Conservation (phyloP, 73 alveolate genomes). For the Tetrahymena thermophila region DNA sequence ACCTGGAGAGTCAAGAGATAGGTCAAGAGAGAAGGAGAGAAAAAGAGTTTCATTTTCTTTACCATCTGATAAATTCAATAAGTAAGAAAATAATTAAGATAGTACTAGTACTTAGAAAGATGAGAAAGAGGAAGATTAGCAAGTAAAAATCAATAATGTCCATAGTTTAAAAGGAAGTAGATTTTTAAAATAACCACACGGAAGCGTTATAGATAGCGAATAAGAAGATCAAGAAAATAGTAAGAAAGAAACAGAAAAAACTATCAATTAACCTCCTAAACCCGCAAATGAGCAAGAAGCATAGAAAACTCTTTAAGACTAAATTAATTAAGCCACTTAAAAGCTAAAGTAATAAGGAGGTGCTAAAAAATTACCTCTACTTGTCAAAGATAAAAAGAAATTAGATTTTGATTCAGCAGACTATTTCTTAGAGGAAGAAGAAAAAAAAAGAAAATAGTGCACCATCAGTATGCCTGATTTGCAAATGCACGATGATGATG, state of each 20-base stretch:
- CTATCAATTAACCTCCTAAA: background rate
- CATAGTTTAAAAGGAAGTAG: background rate
- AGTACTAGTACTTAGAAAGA: background rate
- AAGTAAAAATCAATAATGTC: background rate
- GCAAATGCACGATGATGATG: background rate
- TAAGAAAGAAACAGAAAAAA: background rate
- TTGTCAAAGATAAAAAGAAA: background rate
- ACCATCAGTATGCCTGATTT: background rate
- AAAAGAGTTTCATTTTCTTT: background rate
- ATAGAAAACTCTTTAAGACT: background rate
- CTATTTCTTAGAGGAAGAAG: background rate
- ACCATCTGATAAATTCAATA: background rate
- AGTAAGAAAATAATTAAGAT: background rate
- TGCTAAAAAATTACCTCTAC: background rate
- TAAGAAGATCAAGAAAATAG: background rate
- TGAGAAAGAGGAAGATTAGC: background rate
- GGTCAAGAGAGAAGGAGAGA: background rate
- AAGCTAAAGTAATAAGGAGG: background rate
- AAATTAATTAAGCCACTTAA: background rate
- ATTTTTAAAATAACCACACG: background rate
- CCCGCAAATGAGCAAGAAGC: background rate
- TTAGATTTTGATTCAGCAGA: background rate
- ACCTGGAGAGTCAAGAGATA: background rate
- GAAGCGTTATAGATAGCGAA: background rate
- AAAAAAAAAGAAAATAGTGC: background rate